phyloP scores from a whole-genome alignment of 306 rosid genomes.

The Hippophae tibetana region DNA sequence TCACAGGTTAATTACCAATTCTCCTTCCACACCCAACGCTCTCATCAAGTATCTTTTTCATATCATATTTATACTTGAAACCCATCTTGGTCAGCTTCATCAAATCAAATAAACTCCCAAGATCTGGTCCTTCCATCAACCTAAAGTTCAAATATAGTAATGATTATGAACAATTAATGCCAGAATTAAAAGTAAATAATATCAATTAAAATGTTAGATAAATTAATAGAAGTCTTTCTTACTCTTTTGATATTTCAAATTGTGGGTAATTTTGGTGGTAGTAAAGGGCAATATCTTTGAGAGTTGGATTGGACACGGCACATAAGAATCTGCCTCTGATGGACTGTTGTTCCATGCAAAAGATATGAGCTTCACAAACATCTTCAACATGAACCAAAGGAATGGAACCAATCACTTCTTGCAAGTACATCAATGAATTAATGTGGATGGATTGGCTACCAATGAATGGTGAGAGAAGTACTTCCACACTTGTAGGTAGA shows the following conservation, averaged over 20 bases:
- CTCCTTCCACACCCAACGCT: slow-evolving; percentile 14
- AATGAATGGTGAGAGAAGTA: slow-evolving; percentile 16
- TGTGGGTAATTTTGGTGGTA: slow-evolving; percentile 16
- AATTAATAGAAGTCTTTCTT: background rate
- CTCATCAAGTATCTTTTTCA: slow-evolving; percentile 14
- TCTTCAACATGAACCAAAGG: slow-evolving; percentile 38
- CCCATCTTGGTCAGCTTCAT: slow-evolving; percentile 20
- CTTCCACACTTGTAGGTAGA: background rate
- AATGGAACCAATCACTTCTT: slow-evolving; percentile 26
- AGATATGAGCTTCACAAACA: slow-evolving; percentile 41
- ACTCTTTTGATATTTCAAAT: slow-evolving; percentile 12
- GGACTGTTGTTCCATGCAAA: slow-evolving; percentile 33
- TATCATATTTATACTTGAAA: slow-evolving; percentile 4
- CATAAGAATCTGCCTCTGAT: slow-evolving; percentile 36
- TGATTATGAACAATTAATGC: background rate
- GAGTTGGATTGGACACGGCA: slow-evolving; percentile 11
- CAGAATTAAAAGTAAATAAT: background rate
- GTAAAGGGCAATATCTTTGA: slow-evolving; percentile 13
- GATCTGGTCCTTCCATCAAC: slow-evolving; percentile 11
- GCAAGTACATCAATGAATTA: slow-evolving; percentile 4
- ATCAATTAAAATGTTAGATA: no score
- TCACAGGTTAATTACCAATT: background rate
- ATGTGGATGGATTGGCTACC: slow-evolving; percentile 3
- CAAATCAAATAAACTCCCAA: slow-evolving; percentile 11
- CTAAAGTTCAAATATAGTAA: background rate